These are phyloP conservation scores for Ciborinia camelliae DNA, from an alignment of 2,329 filamentous ascomycete species.

Conservation along the genomic window DNA sequence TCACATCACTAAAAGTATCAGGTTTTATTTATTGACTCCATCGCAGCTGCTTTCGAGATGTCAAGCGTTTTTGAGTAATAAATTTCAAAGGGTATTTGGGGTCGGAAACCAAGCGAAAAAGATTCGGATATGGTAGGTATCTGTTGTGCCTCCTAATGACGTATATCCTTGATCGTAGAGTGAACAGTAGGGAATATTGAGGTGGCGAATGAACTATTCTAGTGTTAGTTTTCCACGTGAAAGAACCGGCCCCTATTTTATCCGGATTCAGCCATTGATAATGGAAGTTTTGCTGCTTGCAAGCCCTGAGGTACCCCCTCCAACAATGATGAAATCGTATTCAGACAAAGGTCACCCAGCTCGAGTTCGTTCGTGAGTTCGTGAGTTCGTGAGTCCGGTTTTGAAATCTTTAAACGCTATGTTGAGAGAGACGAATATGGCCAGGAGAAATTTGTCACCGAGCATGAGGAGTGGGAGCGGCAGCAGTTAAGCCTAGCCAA, in stretches of 20 bases:
- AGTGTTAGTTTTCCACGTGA: neutral
- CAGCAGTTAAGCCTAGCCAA: constrained; percentile 88
- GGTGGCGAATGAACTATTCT: constrained; percentile 70
- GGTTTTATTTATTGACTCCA: neutral
- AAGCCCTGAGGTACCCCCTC: too few relatives aligned
- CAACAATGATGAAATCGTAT: too few relatives aligned
- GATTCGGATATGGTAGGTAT: constrained; percentile 94
- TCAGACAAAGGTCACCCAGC: too few relatives aligned
- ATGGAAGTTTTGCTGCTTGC: too few relatives aligned
- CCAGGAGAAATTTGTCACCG: constrained; percentile 84
- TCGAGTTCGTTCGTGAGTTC: too few relatives aligned
- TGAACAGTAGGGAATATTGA: constrained; percentile 78
- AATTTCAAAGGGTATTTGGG: too few relatives aligned
- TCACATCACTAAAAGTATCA: constrained; percentile 8
- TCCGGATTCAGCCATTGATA: too few relatives aligned
- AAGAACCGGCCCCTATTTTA: too few relatives aligned
- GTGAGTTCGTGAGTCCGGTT: too few relatives aligned
- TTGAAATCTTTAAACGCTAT: too few relatives aligned
- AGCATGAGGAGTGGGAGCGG: constrained; percentile 93
- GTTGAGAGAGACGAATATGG: constrained; percentile 84
- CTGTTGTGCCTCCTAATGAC: constrained; percentile 81
- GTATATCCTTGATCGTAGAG: constrained; percentile 91
- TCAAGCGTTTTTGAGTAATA: constrained; percentile 62
- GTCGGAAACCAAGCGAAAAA: too few relatives aligned
- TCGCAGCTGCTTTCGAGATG: constrained; percentile 63